Evolutionary conservation across 805 yeast genomes (phyloP).

Genomic region (Kazachstania bromeliacearum): DNA sequence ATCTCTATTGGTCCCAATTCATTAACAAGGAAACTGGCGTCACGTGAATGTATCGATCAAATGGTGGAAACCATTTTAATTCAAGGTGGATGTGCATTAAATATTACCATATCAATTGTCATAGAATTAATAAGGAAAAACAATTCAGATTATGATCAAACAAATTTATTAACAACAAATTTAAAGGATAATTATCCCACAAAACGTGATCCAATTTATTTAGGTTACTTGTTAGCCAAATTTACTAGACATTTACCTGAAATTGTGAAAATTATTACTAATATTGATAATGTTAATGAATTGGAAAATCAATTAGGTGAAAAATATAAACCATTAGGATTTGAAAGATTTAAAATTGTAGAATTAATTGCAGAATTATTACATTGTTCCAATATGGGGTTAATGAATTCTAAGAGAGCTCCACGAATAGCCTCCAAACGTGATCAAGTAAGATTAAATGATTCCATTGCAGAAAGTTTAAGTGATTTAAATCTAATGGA

Average conservation of each 20-base stretch:
- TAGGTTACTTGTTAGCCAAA: constrained; percentile 71
- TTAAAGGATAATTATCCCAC: constrained; percentile 81
- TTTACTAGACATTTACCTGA: constrained; percentile 52
- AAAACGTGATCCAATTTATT: constrained; percentile 78
- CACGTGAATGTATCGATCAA: constrained; percentile 49
- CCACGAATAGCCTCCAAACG: constrained; percentile 57
- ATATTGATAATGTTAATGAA: constrained; percentile 15
- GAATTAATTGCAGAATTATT: constrained; percentile 87
- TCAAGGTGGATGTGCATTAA: constrained; percentile 68
- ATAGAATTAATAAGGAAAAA: constrained; percentile 90
- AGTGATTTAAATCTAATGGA: not conserved
- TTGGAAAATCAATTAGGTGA: constrained; percentile 56
- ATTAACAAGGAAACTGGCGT: constrained; percentile 75
- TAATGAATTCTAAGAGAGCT: constrained; percentile 69
- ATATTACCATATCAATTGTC: constrained; percentile 84
- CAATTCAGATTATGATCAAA: constrained; percentile 85
- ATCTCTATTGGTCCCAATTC: constrained; percentile 91
- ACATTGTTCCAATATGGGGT: constrained; percentile 92
- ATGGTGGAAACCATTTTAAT: constrained; percentile 61
- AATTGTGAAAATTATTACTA: constrained; percentile 12
- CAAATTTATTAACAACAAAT: constrained; percentile 68
- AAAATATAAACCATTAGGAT: constrained; percentile 64
- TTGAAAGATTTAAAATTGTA: constrained; percentile 81
- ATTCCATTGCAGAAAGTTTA: not conserved
- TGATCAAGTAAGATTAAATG: constrained; percentile 48